Evolutionary conservation across 371 early-diverging fungal genomes (phyloP), one percentile per base, ranked within the genome.

Genomic region (Mortierella sp.): DNA sequence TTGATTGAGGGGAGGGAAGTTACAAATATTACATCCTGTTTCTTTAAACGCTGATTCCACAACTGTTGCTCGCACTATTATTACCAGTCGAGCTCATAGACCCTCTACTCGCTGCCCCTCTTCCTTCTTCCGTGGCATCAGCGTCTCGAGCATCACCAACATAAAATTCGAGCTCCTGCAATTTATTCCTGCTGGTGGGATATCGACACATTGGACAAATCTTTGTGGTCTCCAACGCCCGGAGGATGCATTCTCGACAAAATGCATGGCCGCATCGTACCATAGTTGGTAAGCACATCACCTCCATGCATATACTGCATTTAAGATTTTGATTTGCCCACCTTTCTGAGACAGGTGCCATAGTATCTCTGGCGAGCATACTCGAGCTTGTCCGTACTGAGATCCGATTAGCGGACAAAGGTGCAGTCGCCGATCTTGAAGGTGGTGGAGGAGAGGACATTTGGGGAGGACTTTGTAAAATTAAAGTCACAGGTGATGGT

Each of bases 131-230:
- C 13, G 22, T 29, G 17, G 26, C 29, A 28, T 42, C 59, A 0
- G 59, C 28, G 28, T 43, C 26, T 42, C 45, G 43, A 1, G 43
- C 32, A 29, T 58, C 47, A 1, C 61, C 68, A 40, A 53, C 31
- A 42, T 37, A 61, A 26, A 75, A 75, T 45, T 68, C 75, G 22
- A 75, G 43, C n/a, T 68, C 68, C 42, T 64, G 64, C 2, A 75
- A 37, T 34, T 64, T 64, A 34, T 32, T 64, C 55, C 45, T 64
- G n/a, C 55, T 61, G 3, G 58, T 49, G 1, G 69, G 56, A 6
- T 26, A n/a, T 28, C 75, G 75, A 60, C 75, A 74, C 64, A 74
- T 68, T 31, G 75, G 75, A 31, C 75, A 74, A 3, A 59, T 57
- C 42, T 58, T 73, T n/a, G 58, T 34, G 23, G 28, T 9, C n/a